Conservation (phyloP, 345 rosid genomes). For the Hypericum perforatum region DNA sequence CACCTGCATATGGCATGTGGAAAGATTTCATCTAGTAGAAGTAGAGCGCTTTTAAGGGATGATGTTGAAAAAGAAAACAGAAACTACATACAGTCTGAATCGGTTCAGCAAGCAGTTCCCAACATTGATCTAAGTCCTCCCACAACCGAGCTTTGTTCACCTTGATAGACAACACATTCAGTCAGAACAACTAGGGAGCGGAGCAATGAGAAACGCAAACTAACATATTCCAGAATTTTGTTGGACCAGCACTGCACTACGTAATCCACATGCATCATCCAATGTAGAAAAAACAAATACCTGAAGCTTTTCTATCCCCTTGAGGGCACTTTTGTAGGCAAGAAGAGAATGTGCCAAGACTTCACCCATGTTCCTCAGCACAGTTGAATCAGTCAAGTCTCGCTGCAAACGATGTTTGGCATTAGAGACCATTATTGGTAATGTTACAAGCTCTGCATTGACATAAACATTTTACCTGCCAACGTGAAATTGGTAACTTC, state of each 20-base stretch:
- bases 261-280: no score
- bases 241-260: no score
- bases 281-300: slow-evolving; percentile 20
- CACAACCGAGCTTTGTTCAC: slow-evolving; percentile 67
- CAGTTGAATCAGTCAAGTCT: slow-evolving; percentile 93
- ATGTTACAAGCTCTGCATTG: slow-evolving; percentile 1
- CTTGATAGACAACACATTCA: slow-evolving; percentile 22
- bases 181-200: no score
- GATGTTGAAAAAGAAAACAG: slow-evolving; percentile 1
- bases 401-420: slow-evolving; percentile 40
- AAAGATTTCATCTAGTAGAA: not conserved
- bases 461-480: slow-evolving; percentile 54
- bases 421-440: slow-evolving; percentile 1
- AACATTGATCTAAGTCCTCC: slow-evolving; percentile 70
- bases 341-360: slow-evolving; percentile 94
- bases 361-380: slow-evolving; percentile 84
- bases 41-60: not conserved
- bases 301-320: slow-evolving; percentile 87
- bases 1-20: slow-evolving; percentile 29
- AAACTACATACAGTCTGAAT: slow-evolving; percentile 64
- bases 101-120: slow-evolving; percentile 99
- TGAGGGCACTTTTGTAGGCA: slow-evolving; percentile 80
- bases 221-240: no score
- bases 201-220: no score
- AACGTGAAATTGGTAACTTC: slow-evolving; percentile 84